Evolutionary conservation across 352 stramenopile species (phyloP).

Genomic region (Phytophthora crassamura): DNA sequence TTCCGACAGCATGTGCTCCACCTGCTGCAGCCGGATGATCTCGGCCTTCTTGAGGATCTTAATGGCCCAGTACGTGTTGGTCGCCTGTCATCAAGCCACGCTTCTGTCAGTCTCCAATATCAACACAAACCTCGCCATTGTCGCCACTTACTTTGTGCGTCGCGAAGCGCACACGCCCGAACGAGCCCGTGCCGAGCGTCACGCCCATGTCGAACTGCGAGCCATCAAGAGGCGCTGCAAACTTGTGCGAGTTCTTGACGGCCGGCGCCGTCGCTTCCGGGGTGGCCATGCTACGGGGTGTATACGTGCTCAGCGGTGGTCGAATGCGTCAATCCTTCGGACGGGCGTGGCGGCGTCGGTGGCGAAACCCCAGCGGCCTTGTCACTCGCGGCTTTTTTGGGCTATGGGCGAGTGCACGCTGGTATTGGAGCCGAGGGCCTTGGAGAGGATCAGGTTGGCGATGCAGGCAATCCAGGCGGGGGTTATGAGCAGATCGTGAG

Average conservation of each 20-base stretch:
- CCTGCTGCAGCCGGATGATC: slow-evolving; percentile 96
- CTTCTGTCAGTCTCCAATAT: neutral
- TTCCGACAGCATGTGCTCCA: slow-evolving; percentile 98
- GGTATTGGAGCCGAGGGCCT: slow-evolving; percentile 17
- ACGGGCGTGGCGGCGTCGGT: slow-evolving; percentile 8
- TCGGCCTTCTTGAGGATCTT: slow-evolving; percentile 98
- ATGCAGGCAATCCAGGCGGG: slow-evolving; percentile 10
- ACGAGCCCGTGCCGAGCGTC: slow-evolving; percentile 96
- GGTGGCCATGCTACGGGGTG: slow-evolving; percentile 27
- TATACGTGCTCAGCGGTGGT: slow-evolving; percentile 24
- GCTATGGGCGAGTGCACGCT: slow-evolving; percentile 33
- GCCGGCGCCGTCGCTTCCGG: slow-evolving; percentile 22
- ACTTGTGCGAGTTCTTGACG: slow-evolving; percentile 63
- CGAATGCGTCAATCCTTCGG: slow-evolving; percentile 34
- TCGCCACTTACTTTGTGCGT: slow-evolving; percentile 91
- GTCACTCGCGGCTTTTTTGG: slow-evolving; percentile 38
- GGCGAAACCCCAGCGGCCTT: slow-evolving; percentile 38
- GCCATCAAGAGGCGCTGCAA: slow-evolving; percentile 66
- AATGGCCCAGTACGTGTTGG: slow-evolving; percentile 94
- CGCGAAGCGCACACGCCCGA: slow-evolving; percentile 96
- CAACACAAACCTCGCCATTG: neutral
- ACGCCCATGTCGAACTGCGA: slow-evolving; percentile 96
- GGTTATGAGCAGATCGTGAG: slow-evolving; percentile 20
- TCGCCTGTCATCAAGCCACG: slow-evolving; percentile 53
- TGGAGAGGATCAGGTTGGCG: slow-evolving; percentile 19